Evolutionary conservation across 2,329 filamentous ascomycete species (phyloP).

Genomic region (Apiospora pterosperma): DNA sequence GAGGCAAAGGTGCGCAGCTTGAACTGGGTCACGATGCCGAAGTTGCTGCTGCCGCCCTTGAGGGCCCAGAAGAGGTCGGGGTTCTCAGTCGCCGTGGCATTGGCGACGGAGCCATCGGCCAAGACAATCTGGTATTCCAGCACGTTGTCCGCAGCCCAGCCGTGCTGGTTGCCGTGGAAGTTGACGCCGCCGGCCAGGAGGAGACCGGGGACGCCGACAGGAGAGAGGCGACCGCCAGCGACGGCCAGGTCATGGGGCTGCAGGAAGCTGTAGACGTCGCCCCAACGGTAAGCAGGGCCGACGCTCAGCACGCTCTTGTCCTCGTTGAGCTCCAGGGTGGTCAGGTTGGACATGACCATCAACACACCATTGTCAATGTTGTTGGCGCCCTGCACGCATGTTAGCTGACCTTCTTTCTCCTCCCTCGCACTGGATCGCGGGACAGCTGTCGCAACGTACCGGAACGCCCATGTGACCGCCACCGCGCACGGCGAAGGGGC

Average conservation of each 20-base stretch:
- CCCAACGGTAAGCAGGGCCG: conserved; percentile 10
- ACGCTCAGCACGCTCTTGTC: conserved; percentile 9
- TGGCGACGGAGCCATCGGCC: not conserved
- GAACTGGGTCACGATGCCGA: conserved; percentile 4
- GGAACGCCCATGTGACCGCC: conserved; percentile 31
- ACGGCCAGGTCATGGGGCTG: conserved; percentile 5
- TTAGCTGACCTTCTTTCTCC: not conserved
- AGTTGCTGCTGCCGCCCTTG: conserved; percentile 7
- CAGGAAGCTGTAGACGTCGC: conserved; percentile 8
- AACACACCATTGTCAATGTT: conserved; percentile 12
- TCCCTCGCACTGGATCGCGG: not conserved
- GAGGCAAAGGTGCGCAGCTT: conserved; percentile 10
- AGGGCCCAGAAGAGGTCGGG: conserved; percentile 7
- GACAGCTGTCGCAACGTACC: conserved; percentile 13
- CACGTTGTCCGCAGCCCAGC: conserved; percentile 5
- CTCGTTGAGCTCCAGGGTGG: conserved; percentile 20
- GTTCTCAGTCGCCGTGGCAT: not conserved
- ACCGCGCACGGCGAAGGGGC: conserved; percentile 26
- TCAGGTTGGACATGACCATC: conserved; percentile 13
- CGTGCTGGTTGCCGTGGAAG: conserved; percentile 9
- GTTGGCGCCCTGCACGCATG: conserved; percentile 14
- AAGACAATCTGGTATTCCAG: conserved; percentile 5
- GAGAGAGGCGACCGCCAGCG: conserved; percentile 9
- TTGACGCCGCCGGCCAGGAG: conserved; percentile 13
- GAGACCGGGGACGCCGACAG: conserved; percentile 12